Conservation (phyloP, 495 filamentous ascomycete genomes). For the Cercophora samala region DNA sequence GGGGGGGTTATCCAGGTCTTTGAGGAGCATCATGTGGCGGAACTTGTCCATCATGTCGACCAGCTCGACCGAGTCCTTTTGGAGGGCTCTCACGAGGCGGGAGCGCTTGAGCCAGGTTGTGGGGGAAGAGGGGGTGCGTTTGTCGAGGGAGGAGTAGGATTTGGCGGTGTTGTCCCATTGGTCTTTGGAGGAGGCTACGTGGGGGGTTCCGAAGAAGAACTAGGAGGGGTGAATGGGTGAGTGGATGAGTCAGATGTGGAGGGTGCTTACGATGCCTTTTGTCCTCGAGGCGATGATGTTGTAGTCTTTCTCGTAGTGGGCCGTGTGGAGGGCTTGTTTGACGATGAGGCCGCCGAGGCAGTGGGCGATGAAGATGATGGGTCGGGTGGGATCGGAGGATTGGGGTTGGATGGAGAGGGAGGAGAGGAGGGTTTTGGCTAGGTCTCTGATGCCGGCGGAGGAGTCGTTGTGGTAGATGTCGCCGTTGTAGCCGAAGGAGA, state of each 20-base stretch:
- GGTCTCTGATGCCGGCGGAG: slow-evolving; percentile 12
- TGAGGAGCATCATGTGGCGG: neutral
- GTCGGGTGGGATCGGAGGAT: neutral
- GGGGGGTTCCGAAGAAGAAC: slow-evolving; percentile 22
- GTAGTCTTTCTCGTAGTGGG: slow-evolving; percentile 12
- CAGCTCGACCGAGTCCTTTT: slow-evolving; percentile 2
- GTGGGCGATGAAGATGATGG: slow-evolving; percentile 18
- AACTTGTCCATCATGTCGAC: slow-evolving; percentile 13
- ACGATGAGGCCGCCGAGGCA: slow-evolving; percentile 21
- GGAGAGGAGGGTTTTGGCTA: slow-evolving; percentile 12
- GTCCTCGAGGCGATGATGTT: no score
- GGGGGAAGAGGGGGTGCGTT: no score
- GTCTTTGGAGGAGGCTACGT: slow-evolving; percentile 14
- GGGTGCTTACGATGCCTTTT: slow-evolving; percentile 1
- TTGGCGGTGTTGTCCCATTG: slow-evolving; percentile 11
- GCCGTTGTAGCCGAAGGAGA: slow-evolving; percentile 20
- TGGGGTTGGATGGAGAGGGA: neutral
- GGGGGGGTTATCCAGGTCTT: no score
- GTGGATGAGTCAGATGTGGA: neutral
- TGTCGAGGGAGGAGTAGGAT: slow-evolving; percentile 8
- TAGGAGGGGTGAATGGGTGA: neutral
- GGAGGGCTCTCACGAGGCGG: slow-evolving; percentile 1
- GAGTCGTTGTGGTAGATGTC: slow-evolving; percentile 20
- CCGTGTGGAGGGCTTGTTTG: slow-evolving; percentile 18
- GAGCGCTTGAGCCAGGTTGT: slow-evolving; percentile 1